phyloP scores from a whole-genome alignment of 345 rosid species.

The Kernera saxatilis region DNA sequence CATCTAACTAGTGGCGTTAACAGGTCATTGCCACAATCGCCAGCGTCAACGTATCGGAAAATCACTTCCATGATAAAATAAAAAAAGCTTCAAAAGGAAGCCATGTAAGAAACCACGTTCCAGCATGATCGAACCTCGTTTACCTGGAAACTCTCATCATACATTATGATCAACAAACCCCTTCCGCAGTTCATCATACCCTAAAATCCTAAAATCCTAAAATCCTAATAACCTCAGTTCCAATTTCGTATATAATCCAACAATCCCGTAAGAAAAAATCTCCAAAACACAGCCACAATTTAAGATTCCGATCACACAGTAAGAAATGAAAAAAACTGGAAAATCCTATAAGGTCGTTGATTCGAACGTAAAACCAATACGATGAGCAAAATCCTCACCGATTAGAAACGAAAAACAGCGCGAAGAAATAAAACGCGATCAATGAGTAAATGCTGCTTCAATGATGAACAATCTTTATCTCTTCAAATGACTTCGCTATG shows the following conservation, averaged over 20 bases:
- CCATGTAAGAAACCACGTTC: neutral
- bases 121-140: neutral
- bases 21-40: neutral
- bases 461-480: neutral
- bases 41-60: neutral
- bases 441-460: conserved; percentile 10
- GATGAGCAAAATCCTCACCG: conserved; percentile 22
- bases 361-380: neutral
- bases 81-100: neutral
- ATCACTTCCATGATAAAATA: neutral
- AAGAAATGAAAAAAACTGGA: neutral
- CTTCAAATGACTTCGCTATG: conserved; percentile 16
- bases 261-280: neutral
- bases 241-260: neutral
- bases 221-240: conserved; percentile 5
- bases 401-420: neutral
- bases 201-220: conserved; percentile 9
- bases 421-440: neutral
- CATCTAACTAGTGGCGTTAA: neutral
- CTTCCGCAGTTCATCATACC: neutral
- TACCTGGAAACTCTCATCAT: conserved; percentile 6
- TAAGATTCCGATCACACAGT: neutral
- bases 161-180: conserved; percentile 14
- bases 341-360: neutral
- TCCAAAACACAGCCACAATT: neutral